Conservation (phyloP, 192 early-diverging fungal species). For the Coemansia sp. region DNA sequence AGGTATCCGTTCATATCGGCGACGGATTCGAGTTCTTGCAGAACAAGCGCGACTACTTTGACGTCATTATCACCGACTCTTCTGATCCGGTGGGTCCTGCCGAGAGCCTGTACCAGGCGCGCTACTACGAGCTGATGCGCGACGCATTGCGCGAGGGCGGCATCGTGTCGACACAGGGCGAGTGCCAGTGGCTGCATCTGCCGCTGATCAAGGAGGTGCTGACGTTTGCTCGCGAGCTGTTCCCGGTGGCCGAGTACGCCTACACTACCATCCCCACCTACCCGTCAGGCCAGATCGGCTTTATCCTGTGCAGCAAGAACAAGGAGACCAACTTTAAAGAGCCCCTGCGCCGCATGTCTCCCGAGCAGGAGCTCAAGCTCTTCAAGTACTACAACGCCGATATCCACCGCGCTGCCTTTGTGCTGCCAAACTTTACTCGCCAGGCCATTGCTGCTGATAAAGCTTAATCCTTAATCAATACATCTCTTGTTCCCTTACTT, state of each 20-base stretch:
- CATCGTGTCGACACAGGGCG: constrained; percentile 95
- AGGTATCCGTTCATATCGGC: constrained; percentile 91
- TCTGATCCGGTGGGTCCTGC: constrained; percentile 98
- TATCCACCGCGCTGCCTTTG: constrained; percentile 88
- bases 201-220: constrained; percentile 89
- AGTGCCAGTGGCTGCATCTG: constrained; percentile 99
- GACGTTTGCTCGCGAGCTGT: constrained; percentile 73
- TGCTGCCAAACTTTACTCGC: constrained; percentile 88
- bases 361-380: constrained; percentile 76
- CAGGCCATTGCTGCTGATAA: constrained; percentile 20
- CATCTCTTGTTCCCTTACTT: not conserved
- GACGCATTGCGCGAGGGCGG: constrained; percentile 84
- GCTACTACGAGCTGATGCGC: constrained; percentile 93
- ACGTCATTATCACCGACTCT: constrained; percentile 98
- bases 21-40: constrained; percentile 94
- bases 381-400: constrained; percentile 94
- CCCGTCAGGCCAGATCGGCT: constrained; percentile 96
- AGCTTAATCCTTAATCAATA: not conserved
- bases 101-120: constrained; percentile 86
- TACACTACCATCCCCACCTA: constrained; percentile 96
- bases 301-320: constrained; percentile 90
- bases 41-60: constrained; percentile 83
- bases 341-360: constrained; percentile 73
- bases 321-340: constrained; percentile 65
- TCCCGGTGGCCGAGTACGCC: constrained; percentile 91